These are phyloP conservation scores for Cercospora canescens DNA, from an alignment of 2,329 filamentous ascomycete genomes.

Conservation along the genomic window DNA sequence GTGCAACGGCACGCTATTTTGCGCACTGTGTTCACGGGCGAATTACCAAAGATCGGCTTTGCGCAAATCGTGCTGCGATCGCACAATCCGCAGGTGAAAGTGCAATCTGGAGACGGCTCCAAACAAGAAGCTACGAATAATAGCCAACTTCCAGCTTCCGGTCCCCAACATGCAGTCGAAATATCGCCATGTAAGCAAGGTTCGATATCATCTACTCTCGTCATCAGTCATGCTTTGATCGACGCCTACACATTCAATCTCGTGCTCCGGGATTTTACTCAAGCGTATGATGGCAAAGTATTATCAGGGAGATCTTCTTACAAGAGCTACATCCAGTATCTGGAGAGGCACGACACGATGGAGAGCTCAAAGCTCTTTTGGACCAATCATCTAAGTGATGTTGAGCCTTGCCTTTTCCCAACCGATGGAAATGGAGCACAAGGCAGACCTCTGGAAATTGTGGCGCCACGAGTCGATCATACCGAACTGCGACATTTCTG, in stretches of 20 bases:
- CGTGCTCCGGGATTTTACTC: not conserved
- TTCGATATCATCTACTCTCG: not conserved
- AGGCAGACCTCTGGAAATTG: not conserved
- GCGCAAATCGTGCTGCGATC: not conserved
- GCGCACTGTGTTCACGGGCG: not conserved
- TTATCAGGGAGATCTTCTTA: not conserved
- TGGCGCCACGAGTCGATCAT: not conserved
- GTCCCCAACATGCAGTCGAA: not conserved
- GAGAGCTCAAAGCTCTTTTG: not conserved
- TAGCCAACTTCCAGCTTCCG: not conserved
- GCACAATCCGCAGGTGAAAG: not conserved
- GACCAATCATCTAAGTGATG: not conserved
- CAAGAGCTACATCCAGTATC: not conserved
- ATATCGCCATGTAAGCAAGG: not conserved
- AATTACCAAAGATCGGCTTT: not conserved
- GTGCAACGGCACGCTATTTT: not conserved
- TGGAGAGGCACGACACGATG: not conserved
- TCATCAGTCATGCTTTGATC: not conserved
- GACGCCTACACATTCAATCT: not conserved
- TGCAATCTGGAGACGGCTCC: not conserved
- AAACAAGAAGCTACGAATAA: not conserved
- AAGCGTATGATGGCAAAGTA: not conserved
- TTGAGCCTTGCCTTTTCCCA: not conserved
- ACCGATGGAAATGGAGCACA: not conserved
- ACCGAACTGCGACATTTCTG: not conserved